Evolutionary conservation across 2,329 filamentous ascomycete genomes (phyloP).

Genomic region (Immersiporthe knoxdaviesiana): DNA sequence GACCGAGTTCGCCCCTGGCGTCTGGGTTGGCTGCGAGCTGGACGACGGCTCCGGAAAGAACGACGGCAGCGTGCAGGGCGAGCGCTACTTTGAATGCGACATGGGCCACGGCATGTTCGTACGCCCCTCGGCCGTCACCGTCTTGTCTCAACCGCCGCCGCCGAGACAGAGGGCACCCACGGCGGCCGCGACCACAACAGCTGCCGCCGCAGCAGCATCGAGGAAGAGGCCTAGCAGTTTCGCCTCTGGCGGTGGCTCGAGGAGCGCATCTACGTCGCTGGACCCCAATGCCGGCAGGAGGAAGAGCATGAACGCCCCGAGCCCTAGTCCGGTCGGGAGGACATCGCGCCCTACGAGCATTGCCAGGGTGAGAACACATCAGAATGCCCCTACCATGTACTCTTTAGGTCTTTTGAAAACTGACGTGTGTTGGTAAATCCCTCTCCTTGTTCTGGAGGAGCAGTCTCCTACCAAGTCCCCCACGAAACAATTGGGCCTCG

Average conservation of each 20-base stretch:
- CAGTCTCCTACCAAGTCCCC: slow-evolving; percentile 81
- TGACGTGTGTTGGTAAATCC: slow-evolving; percentile 1
- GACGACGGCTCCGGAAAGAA: slow-evolving; percentile 86
- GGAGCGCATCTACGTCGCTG: slow-evolving; percentile 47
- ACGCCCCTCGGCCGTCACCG: slow-evolving; percentile 68
- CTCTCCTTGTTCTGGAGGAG: slow-evolving; percentile 12
- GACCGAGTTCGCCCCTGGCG: slow-evolving; percentile 78
- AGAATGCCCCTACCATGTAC: not conserved
- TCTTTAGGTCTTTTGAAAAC: not conserved
- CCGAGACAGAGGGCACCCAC: slow-evolving; percentile 41
- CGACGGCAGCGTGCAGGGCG: slow-evolving; percentile 85
- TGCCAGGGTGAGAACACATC: slow-evolving; percentile 51
- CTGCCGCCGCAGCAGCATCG: slow-evolving; percentile 38
- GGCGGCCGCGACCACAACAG: slow-evolving; percentile 42
- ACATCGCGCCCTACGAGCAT: slow-evolving; percentile 59
- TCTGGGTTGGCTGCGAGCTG: slow-evolving; percentile 90
- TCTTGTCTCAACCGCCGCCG: slow-evolving; percentile 54
- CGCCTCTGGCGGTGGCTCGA: slow-evolving; percentile 40
- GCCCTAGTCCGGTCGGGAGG: slow-evolving; percentile 70
- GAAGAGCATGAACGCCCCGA: slow-evolving; percentile 72
- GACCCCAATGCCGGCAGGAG: slow-evolving; percentile 63
- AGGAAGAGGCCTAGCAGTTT: slow-evolving; percentile 56
- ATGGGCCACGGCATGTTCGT: slow-evolving; percentile 84
- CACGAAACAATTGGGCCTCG: slow-evolving; percentile 70
- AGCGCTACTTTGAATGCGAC: slow-evolving; percentile 85